Evolutionary conservation across 2,329 filamentous ascomycete species (phyloP), one percentile per base, ranked within the genome.

Genomic region (Venturiaceae sp.): DNA sequence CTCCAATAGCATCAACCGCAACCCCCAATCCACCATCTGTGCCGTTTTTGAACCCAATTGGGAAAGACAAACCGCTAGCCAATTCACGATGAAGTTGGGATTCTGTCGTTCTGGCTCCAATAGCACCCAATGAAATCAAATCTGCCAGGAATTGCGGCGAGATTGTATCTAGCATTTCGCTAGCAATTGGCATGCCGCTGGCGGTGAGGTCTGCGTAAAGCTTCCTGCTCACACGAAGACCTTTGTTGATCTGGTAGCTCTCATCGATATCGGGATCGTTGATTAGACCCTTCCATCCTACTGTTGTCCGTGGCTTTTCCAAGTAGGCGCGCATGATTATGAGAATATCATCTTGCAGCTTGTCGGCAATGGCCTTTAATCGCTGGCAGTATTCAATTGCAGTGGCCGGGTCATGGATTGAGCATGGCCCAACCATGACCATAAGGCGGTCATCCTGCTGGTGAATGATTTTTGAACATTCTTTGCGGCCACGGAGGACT

Each of bases 321-420:
- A 99, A 87, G 82, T 99, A 99, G 70, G 92, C 91, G 67, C 94
- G 90, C 94, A 99, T 99, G 69, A 99, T 86, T 72, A 99, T 88
- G 72, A 86, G 86, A 52, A 99, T 81, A 71, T 97, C 92, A 66
- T 84, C 80, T 62, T 85, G 84, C 62, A 96, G 85, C 79, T 87
- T 90, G 63, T 88, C 83, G 61, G 91, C 83, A 53, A 96, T 78
- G 57, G 80, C 76, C 76, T 90, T 88, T 53, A 99, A 83, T 59
- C 86, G 84, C 62, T 81, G 76, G 71, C 88, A 90, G 80, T 99
- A 99, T 74, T 96, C 91, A 66, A 95, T 79, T 41, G 94, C 94
- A 14, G 85, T 85, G 53, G 80, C 84, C 8, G 94, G 94, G 75
- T 99, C 94, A 78, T 99, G 94, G 70, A 99, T 92, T 30, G 92